phyloP scores from a whole-genome alignment of 495 filamentous ascomycete genomes.

The Penicillium simplicissimum region DNA sequence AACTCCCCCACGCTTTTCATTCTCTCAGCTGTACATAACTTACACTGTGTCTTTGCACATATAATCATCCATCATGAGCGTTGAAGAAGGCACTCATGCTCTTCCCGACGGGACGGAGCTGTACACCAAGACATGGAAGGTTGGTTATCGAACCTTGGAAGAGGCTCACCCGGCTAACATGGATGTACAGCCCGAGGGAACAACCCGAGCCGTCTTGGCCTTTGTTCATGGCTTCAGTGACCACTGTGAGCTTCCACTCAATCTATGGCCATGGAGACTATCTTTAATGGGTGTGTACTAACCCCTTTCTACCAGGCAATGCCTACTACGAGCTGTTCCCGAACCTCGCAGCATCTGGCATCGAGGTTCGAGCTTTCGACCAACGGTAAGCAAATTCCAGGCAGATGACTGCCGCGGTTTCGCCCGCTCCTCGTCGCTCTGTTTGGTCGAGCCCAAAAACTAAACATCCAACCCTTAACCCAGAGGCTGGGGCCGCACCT shows the following conservation, averaged over 20 bases:
- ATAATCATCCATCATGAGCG: slow-evolving; percentile 15
- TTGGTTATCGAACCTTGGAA: slow-evolving; percentile 38
- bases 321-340: slow-evolving; percentile 70
- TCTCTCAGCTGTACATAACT: not conserved
- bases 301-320: slow-evolving; percentile 47
- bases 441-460: not conserved
- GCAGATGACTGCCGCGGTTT: too few species aligned
- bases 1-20: not conserved
- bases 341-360: slow-evolving; percentile 64
- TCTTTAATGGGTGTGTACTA: not conserved
- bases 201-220: slow-evolving; percentile 65
- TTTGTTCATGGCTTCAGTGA: slow-evolving; percentile 89
- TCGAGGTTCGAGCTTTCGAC: slow-evolving; percentile 74
- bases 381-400: slow-evolving; percentile 55
- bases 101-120: slow-evolving; percentile 57
- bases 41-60: not conserved
- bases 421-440: too few species aligned
- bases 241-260: slow-evolving; percentile 47
- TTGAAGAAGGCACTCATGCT: slow-evolving; percentile 37
- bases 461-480: not conserved
- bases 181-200: slow-evolving; percentile 45
- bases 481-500: slow-evolving; percentile 57
- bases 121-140: slow-evolving; percentile 87
- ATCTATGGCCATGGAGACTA: not conserved
- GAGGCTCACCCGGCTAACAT: not conserved